Evolutionary conservation across 805 yeast species (phyloP).

Genomic region (Hanseniaspora occidentalis): DNA sequence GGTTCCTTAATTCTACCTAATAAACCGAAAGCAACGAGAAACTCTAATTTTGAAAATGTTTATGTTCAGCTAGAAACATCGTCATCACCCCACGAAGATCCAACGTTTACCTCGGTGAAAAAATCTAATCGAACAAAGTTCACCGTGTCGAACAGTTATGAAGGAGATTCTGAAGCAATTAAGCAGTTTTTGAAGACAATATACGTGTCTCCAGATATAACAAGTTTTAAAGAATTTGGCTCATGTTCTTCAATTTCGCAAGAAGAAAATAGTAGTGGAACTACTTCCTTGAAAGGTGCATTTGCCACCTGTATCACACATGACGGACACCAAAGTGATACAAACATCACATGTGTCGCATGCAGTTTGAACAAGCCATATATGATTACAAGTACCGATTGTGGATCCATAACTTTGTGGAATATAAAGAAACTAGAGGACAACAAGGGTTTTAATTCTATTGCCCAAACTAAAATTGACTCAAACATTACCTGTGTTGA

Average conservation of each 20-base stretch:
- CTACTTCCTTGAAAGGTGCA: constrained; percentile 30
- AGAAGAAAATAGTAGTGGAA: constrained; percentile 15
- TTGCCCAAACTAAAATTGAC: constrained; percentile 34
- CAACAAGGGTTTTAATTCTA: constrained; percentile 41
- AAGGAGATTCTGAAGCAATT: constrained; percentile 55
- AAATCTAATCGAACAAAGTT: constrained; percentile 9
- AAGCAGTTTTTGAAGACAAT: constrained; percentile 40
- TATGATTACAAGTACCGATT: constrained; percentile 67
- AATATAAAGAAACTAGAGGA: constrained; percentile 52
- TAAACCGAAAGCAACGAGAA: constrained; percentile 29
- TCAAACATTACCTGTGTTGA: constrained; percentile 36
- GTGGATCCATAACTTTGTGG: constrained; percentile 70
- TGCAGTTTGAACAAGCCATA: constrained; percentile 50
- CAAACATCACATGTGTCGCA: constrained; percentile 40
- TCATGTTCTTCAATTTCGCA: constrained; percentile 3
- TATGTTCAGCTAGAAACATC: constrained; percentile 32
- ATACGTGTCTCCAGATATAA: constrained; percentile 42
- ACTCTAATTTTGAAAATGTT: constrained; percentile 28
- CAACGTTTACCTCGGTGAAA: not conserved
- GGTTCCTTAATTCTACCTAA: constrained; percentile 26
- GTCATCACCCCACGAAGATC: constrained; percentile 7
- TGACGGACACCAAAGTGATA: constrained; percentile 31
- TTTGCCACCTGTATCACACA: constrained; percentile 55
- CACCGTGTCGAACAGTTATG: constrained; percentile 43
- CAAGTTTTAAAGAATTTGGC: constrained; percentile 63